Base-by-base conservation (phyloP, 805 yeast species). In the Ogataea dorogensis region DNA sequence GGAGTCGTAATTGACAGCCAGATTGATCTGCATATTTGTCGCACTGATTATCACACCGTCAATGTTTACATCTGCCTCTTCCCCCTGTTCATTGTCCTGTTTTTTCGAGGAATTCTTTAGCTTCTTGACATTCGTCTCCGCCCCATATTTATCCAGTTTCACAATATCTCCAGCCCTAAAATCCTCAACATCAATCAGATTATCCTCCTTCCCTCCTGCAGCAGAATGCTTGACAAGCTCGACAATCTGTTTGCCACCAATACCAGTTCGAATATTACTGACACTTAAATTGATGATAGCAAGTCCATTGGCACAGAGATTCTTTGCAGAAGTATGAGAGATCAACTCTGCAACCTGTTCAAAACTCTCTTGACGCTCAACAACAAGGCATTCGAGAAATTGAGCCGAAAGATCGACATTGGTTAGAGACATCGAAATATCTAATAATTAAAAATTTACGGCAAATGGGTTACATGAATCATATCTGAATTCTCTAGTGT, bases 161-260 rank as follows among this genome's bases (percentile, higher is more conserved):
- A 87, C 89, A 26, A 86, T 79, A 59, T 87, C 96, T 10, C 96
- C 96, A 4, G 73, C 71, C 45, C 78, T 70, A 17, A 86, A 55
- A 16, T 75, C 75, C 1, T 85, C 82, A 12, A 61, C 46, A 10
- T 64, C 68, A 5, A 75, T 53, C 9, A 25, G 24, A 5, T 24
- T 31, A n/a, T 28, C 29, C 14, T 40, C 23, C 5, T 49, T 52
- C 13, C 49, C 36, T 5, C 38, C 33, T 63, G 17, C 53, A 56
- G 49, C 56, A 0, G 80, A 64, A 44, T 84, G 91, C 18, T 67
- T 62, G 12, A 50, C 65, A 34, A 91, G 59, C 45, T 86, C 95
- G 10, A 86, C 49, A 5, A 81, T 65, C 1, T 78, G 65, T 40
- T 79, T 75, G 2, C 96, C 96, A 11, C 86, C 94, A 7, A 86